Base-by-base conservation (phyloP, 352 stramenopile species). In the Phytophthora europaea region DNA sequence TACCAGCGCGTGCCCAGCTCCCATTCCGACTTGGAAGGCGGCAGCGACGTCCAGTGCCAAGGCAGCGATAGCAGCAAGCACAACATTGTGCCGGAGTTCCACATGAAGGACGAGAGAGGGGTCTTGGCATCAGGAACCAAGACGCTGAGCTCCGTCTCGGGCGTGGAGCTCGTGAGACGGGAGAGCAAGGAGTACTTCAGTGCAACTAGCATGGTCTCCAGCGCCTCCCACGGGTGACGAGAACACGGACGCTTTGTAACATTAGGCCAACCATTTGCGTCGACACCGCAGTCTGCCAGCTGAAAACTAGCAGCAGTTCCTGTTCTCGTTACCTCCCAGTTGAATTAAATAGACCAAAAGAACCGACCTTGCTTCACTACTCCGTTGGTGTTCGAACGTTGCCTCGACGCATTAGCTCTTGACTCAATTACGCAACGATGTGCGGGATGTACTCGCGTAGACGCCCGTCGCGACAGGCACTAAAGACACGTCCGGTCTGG, bases 401-500 rank as follows among this genome's bases (percentile, higher is more conserved):
- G 26, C 26, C 3, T 5, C 26, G 3, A 31, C 26, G 26, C 26
- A 31, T 3, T 31, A 31, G 40, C 2, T 50, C 15, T 50, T 57
- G 31, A 67, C 20, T 70, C 28, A 48, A 65, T 73, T 38, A 72
- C 23, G 50, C 48, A n/a, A 73, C 9, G 22, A 89, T 61, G 43
- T 88, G 82, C 16, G 84, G 85, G 26, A 88, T 82, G 65, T 91
- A 93, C 61, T 90, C 81, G 36, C 87, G 87, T 38, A 93, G 66
- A 43, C 82, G 68, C n/a, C 85, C 85, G 63, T 94, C 87, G 16
- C 87, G 85, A 43, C 81, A 88, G 20, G 76, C 85, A 2, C 82
- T 91, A 52, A 87, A 85, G 10, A 92, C 73, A 34, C 77, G 79
- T 15, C 81, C 78, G 48, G 78, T 87, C 18, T 65, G 50, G 8